phyloP scores from a whole-genome alignment of 495 filamentous ascomycete genomes.

The Pseudotulostoma volvatum region DNA sequence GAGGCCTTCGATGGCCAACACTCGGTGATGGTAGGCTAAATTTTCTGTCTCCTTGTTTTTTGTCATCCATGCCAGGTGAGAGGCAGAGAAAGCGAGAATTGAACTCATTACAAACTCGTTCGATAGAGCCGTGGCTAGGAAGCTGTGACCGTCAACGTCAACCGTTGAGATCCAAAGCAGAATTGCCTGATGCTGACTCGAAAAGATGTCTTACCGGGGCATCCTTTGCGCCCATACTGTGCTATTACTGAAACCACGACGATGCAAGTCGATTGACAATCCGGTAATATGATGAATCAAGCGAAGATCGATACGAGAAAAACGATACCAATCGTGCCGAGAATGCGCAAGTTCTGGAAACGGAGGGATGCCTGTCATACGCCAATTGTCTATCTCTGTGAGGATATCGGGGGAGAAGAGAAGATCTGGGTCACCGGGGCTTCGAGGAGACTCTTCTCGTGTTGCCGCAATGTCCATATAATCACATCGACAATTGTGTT shows the following conservation, averaged over 20 bases:
- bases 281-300: slow-evolving; percentile 83
- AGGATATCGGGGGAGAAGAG: slow-evolving; percentile 74
- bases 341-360: slow-evolving; percentile 65
- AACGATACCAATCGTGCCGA: slow-evolving; percentile 38
- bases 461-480: slow-evolving; percentile 67
- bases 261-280: slow-evolving; percentile 66
- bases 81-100: slow-evolving; percentile 76
- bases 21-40: slow-evolving; percentile 74
- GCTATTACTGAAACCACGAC: slow-evolving; percentile 58
- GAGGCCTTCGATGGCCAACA: slow-evolving; percentile 68
- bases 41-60: slow-evolving; percentile 66
- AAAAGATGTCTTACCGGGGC: slow-evolving; percentile 50
- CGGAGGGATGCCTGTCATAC: slow-evolving; percentile 67
- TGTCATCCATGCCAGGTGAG: slow-evolving; percentile 76
- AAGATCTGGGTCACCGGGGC: slow-evolving; percentile 59
- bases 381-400: slow-evolving; percentile 66
- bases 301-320: slow-evolving; percentile 61
- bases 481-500: slow-evolving; percentile 94
- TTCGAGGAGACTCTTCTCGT: slow-evolving; percentile 45
- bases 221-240: slow-evolving; percentile 87
- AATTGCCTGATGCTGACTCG: background rate
- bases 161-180: background rate
- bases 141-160: slow-evolving; percentile 33
- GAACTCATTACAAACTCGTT: slow-evolving; percentile 87
- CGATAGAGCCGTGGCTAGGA: slow-evolving; percentile 65